Conservation (phyloP, 805 yeast genomes). For the Wickerhamomyces chaumierensis region DNA sequence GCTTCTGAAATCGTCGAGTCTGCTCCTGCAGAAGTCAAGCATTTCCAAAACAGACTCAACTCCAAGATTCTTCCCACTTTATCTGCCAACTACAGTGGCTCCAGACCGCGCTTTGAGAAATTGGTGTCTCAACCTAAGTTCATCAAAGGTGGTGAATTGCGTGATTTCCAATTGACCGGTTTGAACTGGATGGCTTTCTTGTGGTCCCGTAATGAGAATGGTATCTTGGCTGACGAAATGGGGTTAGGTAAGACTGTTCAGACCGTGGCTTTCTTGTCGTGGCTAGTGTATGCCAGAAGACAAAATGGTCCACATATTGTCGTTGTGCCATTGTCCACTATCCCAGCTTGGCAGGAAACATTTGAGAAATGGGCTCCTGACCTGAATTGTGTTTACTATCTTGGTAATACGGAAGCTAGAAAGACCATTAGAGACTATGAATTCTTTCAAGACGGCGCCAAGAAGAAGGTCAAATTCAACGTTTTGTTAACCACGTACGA, state of each 20-base stretch:
- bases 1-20: conserved; percentile 77
- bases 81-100: conserved; percentile 62
- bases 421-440: conserved; percentile 75
- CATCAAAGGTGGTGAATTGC: conserved; percentile 79
- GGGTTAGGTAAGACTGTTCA: conserved; percentile 97
- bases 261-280: conserved; percentile 86
- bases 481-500: conserved; percentile 92
- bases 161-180: conserved; percentile 97
- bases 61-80: conserved; percentile 78
- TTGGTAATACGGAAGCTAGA: conserved; percentile 87
- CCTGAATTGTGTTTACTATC: conserved; percentile 79
- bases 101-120: conserved; percentile 85
- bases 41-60: conserved; percentile 68
- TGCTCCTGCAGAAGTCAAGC: conserved; percentile 76
- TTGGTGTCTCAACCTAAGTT: conserved; percentile 77
- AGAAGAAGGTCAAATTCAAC: conserved; percentile 74
- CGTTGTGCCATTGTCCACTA: conserved; percentile 91
- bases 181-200: conserved; percentile 99
- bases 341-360: conserved; percentile 99
- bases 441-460: conserved; percentile 42
- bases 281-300: conserved; percentile 91
- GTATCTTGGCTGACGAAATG: conserved; percentile 97
- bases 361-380: conserved; percentile 98
- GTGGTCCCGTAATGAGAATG: conserved; percentile 96
- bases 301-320: conserved; percentile 97